Conservation (phyloP, 805 yeast genomes). For the Zygosaccharomyces kombuchaensis region DNA sequence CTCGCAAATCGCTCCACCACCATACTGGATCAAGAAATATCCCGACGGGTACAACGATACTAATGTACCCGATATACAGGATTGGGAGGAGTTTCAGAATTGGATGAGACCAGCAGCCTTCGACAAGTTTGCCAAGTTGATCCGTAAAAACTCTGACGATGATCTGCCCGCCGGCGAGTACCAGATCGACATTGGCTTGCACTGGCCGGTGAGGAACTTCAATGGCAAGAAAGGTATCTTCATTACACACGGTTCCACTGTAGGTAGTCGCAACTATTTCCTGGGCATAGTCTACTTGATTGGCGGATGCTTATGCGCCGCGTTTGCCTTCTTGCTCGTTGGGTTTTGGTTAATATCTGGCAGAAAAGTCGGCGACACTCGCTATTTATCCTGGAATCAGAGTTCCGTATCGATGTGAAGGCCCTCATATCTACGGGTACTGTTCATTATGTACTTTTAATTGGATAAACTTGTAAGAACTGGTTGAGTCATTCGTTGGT, state of each 20-base stretch:
- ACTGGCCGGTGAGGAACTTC: slow-evolving; percentile 71
- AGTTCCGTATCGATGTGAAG: slow-evolving; percentile 2
- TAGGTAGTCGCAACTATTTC: slow-evolving; percentile 74
- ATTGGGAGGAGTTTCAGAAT: slow-evolving; percentile 83
- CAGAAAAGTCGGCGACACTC: slow-evolving; percentile 68
- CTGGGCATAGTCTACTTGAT: slow-evolving; percentile 72
- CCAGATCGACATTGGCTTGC: slow-evolving; percentile 62
- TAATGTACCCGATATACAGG: slow-evolving; percentile 70
- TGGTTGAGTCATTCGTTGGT: background rate
- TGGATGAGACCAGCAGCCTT: slow-evolving; percentile 94
- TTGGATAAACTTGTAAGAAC: background rate
- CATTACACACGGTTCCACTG: slow-evolving; percentile 62
- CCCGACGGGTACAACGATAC: slow-evolving; percentile 88
- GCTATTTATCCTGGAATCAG: slow-evolving; percentile 65
- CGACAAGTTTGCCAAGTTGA: slow-evolving; percentile 61
- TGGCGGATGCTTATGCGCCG: slow-evolving; percentile 65
- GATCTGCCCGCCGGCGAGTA: slow-evolving; percentile 54
- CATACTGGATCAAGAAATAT: slow-evolving; percentile 73
- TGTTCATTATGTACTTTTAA: slow-evolving; percentile 2
- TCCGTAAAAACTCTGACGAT: slow-evolving; percentile 57
- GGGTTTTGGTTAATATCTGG: slow-evolving; percentile 57
- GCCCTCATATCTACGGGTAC: background rate
- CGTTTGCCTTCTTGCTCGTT: slow-evolving; percentile 50
- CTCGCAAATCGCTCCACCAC: slow-evolving; percentile 84
- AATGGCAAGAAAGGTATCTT: slow-evolving; percentile 65